These are phyloP conservation scores for Rhododendron ovatum DNA, from an alignment of 148 eudicot genomes.

Conservation along the genomic window DNA sequence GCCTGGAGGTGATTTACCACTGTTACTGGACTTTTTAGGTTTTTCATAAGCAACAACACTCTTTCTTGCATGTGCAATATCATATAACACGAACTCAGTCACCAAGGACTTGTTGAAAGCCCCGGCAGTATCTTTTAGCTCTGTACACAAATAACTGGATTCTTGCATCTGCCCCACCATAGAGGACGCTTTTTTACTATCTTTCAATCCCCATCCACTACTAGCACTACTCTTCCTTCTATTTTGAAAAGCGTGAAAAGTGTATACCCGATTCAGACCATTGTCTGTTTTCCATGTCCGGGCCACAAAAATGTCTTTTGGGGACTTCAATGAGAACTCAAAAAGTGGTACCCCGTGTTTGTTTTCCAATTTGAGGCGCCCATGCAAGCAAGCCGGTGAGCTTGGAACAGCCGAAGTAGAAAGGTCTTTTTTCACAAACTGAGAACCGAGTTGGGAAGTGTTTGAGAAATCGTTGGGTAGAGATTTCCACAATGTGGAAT, in stretches of 20 bases:
- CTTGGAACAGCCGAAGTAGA: constrained; percentile 25
- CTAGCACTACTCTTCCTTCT: constrained; percentile 60
- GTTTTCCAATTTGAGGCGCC: constrained; percentile 57
- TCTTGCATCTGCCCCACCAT: constrained; percentile 88
- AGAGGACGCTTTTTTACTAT: constrained; percentile 49
- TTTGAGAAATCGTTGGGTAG: constrained; percentile 49
- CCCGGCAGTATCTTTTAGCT: constrained; percentile 30
- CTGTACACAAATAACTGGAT: constrained; percentile 57
- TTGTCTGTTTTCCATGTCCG: constrained; percentile 69
- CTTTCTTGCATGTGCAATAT: constrained; percentile 54
- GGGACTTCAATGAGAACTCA: constrained; percentile 53
- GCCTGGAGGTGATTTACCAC: constrained; percentile 28
- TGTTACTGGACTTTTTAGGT: constrained; percentile 21
- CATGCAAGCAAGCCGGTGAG: constrained; percentile 72
- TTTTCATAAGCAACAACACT: constrained; percentile 35
- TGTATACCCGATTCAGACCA: constrained; percentile 60
- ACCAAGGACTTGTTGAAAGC: constrained; percentile 49
- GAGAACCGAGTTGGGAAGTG: constrained; percentile 12
- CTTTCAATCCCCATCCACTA: constrained; percentile 40
- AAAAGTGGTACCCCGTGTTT: constrained; percentile 63
- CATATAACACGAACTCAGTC: constrained; percentile 80
- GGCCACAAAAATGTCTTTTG: constrained; percentile 65
- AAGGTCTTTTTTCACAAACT: constrained; percentile 22
- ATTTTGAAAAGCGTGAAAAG: constrained; percentile 75
- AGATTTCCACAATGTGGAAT: constrained; percentile 39